Conservation (phyloP, 768 basidiomycete species). For the Hypholoma fasciculare region DNA sequence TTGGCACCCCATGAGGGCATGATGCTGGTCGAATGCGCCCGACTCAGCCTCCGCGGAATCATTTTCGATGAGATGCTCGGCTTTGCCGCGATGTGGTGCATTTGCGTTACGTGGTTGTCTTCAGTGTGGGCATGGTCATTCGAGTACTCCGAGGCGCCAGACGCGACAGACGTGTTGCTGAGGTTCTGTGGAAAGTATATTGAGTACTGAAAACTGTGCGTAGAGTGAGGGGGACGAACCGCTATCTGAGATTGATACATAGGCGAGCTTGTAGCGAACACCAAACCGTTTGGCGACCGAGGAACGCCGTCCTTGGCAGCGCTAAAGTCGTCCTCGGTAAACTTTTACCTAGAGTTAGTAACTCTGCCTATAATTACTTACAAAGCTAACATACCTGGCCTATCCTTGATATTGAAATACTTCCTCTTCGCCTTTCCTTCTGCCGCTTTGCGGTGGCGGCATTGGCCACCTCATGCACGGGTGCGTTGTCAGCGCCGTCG, state of each 20-base stretch:
- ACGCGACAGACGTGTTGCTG: constrained; percentile 45
- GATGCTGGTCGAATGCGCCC: constrained; percentile 39
- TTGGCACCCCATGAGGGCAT: constrained; percentile 18
- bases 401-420: constrained; percentile 60
- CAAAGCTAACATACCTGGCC: constrained; percentile 46
- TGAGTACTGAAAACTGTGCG: neutral
- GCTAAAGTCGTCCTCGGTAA: constrained; percentile 21
- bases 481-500: constrained; percentile 10
- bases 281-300: constrained; percentile 34
- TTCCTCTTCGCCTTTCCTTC: constrained; percentile 45
- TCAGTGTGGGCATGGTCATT: constrained; percentile 37
- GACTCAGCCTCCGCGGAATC: constrained; percentile 46
- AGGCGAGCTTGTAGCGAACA: constrained; percentile 44
- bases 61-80: constrained; percentile 43
- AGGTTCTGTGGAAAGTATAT: constrained; percentile 32
- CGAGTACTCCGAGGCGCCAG: constrained; percentile 34
- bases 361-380: neutral
- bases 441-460: constrained; percentile 24
- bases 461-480: constrained; percentile 12
- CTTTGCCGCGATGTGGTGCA: constrained; percentile 46
- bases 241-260: constrained; percentile 47
- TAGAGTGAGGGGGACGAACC: constrained; percentile 22
- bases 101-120: constrained; percentile 48
- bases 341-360: neutral
- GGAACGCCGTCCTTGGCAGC: constrained; percentile 20